Base-by-base conservation (phyloP, 2,329 filamentous ascomycete genomes). In the Gremmenia infestans region DNA sequence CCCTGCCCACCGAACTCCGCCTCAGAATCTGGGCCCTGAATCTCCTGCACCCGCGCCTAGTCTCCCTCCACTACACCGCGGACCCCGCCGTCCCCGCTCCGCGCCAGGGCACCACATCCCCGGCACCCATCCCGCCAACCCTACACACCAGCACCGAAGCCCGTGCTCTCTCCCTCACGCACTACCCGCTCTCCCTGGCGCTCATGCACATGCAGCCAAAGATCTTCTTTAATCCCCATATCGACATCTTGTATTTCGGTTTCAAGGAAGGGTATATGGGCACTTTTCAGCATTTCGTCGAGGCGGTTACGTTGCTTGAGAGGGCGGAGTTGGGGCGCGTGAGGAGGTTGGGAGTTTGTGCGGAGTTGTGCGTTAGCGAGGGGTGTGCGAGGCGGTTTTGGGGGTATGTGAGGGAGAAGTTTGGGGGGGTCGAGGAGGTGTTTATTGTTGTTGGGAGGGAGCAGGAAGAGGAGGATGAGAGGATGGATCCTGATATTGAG, bases 301-400 rank as follows among this genome's bases (percentile, higher is more conserved):
- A 50, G 2, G 46, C 55, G 0, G 46, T 57, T 17, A 56, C 48
- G 2, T 7, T 61, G 3, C n/a, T 53, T 5, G 4, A 22, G 15
- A 47, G 46, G 4, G 5, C 23, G 1, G 49, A 59, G 17, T 9
- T 57, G 22, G 17, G 5, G 12, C 40, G 51, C 11, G 49, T 61
- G 2, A 32, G 28, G 15, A 47, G 53, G 5, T 6, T 63, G 7
- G 25, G 25, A 7, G 25, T 28, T 8, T 8, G 25, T 28, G 25
- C 7, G 6, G 25, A 28, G 25, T 28, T 28, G 25, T 28, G 25
- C 25, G 25, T 28, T 28, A 28, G 25, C 8, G 25, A 4, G 63
- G 59, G 0, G 58, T 66, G 1, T 48, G 58, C 25, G 57, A 57
- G 22, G 48, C 42, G 17, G 9, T 64, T 65, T 37, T 65, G 60